phyloP scores from a whole-genome alignment of 1,139 yeast genomes.

The Entelexis paramagnoliae region DNA sequence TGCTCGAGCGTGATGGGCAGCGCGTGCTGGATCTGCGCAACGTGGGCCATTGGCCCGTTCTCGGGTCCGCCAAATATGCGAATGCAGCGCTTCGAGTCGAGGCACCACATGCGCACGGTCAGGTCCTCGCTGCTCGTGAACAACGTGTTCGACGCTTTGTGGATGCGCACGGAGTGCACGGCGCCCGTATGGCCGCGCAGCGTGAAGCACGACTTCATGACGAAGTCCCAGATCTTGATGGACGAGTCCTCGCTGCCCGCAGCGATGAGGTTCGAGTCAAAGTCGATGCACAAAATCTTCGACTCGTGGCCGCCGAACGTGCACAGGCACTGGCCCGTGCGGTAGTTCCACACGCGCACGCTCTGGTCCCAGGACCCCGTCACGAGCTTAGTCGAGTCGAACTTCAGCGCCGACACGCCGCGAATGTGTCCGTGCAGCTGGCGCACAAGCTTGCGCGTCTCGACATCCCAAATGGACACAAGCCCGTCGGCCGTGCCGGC shows the following conservation, averaged over 20 bases:
- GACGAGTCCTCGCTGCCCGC: constrained; percentile 90
- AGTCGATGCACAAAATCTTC: constrained; percentile 72
- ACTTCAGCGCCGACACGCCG: constrained; percentile 73
- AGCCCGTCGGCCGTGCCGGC: constrained; percentile 89
- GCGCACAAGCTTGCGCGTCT: constrained; percentile 64
- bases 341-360: constrained; percentile 90
- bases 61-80: constrained; percentile 60
- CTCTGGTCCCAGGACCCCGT: constrained; percentile 89
- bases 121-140: constrained; percentile 88
- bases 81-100: constrained; percentile 66
- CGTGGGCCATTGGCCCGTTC: constrained; percentile 35
- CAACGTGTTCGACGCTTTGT: constrained; percentile 63
- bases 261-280: constrained; percentile 70
- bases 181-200: constrained; percentile 87
- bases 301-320: constrained; percentile 90
- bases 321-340: constrained; percentile 85
- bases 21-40: constrained; percentile 79
- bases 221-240: constrained; percentile 93
- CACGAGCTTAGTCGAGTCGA: constrained; percentile 79
- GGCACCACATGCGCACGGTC: constrained; percentile 91
- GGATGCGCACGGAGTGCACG: constrained; percentile 83
- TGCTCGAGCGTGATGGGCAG: constrained; percentile 60
- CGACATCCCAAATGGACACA: constrained; percentile 80
- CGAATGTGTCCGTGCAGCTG: constrained; percentile 73
- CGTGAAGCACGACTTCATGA: constrained; percentile 82